Conservation (phyloP, 257 asterid genomes). For the Haberlea rhodopensis region DNA sequence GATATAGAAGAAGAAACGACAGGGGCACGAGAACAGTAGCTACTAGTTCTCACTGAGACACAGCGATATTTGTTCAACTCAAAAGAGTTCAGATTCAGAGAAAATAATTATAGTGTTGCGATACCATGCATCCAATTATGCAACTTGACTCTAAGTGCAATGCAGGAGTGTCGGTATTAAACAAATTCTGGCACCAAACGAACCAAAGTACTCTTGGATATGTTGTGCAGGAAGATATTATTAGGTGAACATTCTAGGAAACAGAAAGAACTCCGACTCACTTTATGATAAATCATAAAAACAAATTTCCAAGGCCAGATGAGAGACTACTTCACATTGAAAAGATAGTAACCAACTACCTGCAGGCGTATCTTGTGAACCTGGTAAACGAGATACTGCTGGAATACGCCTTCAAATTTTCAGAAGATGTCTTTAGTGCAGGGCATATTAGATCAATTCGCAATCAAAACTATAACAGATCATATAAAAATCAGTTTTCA, state of each 20-base stretch:
- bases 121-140: too few species aligned
- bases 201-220: not conserved
- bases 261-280: not conserved
- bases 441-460: conserved; percentile 8
- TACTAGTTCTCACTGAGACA: conserved; percentile 12
- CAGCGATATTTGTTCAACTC: too few species aligned
- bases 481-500: not conserved
- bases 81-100: too few species aligned
- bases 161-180: not conserved
- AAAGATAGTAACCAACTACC: conserved; percentile 44
- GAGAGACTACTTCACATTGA: conserved; percentile 11
- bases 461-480: not conserved
- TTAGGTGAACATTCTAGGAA: not conserved
- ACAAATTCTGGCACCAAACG: not conserved
- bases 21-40: conserved; percentile 13
- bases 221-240: not conserved
- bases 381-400: conserved; percentile 91
- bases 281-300: conserved; percentile 9
- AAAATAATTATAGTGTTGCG: too few species aligned
- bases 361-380: conserved; percentile 87
- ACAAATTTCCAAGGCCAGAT: conserved; percentile 13
- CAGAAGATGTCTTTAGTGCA: conserved; percentile 16
- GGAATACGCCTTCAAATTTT: conserved; percentile 64
- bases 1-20: conserved; percentile 13
- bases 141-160: not conserved